Base-by-base conservation (phyloP, 805 yeast genomes). In the Starmerella powellii region DNA sequence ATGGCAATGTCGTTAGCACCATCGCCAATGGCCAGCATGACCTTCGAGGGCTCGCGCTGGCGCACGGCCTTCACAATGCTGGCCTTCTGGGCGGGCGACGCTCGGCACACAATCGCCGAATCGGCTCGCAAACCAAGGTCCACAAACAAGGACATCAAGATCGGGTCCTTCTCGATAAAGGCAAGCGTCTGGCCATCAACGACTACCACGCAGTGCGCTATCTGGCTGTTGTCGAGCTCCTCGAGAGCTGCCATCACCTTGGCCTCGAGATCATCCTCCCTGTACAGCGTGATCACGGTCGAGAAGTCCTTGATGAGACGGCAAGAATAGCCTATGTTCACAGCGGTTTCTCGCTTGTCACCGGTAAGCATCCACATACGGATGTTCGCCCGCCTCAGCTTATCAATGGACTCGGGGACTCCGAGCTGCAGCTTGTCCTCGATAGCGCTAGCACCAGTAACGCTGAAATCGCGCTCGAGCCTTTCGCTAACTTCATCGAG, bases 1-100 rank as follows among this genome's bases (percentile, higher is more conserved):
- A 91, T 91, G 1, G 99, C 97, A 58, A 91, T 87, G 62, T 91
- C 99, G 58, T 91, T 91, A 2, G 99, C 99, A 50, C 99, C 99
- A 63, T 91, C 99, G 6, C 99, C 99, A 57, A 91, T 82, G 0
- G 98, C 98, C 47, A 91, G 68, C 0, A 96, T 85, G 5, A 91
- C 95, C 31, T 82, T 71, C 2, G 63, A 63, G 38, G 70, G 76
- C 53, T 80, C 72, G 44, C 78, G 64, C n/a, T 70, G 65, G 39
- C 97, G 70, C n/a, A 93, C 85, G 27, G 77, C 70, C 21, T 74
- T 62, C 2, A 91, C 97, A 83, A 91, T 78, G 23, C 72, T 66
- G 1, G 97, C 95, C 63, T 91, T 91, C 60, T 91, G 99, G 0
- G 95, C 78, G 0, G 99, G 99, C 6, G 94, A 80, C 0, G 97